Evolutionary conservation across 2,329 filamentous ascomycete genomes (phyloP).

Genomic region (Colletotrichum zoysiae): DNA sequence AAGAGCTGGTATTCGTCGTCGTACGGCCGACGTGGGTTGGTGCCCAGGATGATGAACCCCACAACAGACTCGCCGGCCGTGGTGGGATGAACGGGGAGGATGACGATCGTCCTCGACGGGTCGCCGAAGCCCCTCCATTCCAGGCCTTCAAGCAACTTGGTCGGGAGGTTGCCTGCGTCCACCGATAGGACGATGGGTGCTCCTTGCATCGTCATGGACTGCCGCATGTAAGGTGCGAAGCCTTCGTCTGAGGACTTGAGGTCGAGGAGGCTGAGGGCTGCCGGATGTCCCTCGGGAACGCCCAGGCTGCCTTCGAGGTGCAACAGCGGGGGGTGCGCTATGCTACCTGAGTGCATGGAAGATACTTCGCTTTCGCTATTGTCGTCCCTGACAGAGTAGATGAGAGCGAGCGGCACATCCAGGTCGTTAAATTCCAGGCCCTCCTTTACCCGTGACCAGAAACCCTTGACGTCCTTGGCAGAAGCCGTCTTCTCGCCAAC

Average conservation of each 20-base stretch:
- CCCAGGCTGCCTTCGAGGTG: constrained; percentile 80
- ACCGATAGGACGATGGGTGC: constrained; percentile 76
- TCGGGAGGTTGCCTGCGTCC: constrained; percentile 75
- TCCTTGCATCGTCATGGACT: constrained; percentile 76
- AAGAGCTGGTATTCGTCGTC: constrained; percentile 86
- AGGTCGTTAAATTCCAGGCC: constrained; percentile 80
- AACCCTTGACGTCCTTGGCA: constrained; percentile 78
- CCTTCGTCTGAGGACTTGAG: constrained; percentile 77
- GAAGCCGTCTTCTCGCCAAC: constrained; percentile 80
- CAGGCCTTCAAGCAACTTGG: constrained; percentile 73
- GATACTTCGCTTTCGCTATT: constrained; percentile 75
- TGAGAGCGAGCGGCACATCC: constrained; percentile 81
- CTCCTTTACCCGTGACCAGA: constrained; percentile 78
- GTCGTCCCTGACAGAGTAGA: constrained; percentile 82
- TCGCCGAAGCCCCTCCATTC: constrained; percentile 79
- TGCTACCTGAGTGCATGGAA: constrained; percentile 77
- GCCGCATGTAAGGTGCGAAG: constrained; percentile 81
- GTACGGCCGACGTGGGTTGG: constrained; percentile 83
- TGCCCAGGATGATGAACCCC: constrained; percentile 82
- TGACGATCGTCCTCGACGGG: constrained; percentile 76
- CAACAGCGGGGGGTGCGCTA: constrained; percentile 72
- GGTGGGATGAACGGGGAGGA: constrained; percentile 84
- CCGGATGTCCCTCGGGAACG: constrained; percentile 72
- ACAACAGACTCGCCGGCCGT: constrained; percentile 77
- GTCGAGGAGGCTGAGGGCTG: constrained; percentile 73